A percentile compares a stretch with the other conserved stretches of the same genome.
Conservation (phyloP, 768 basidiomycete genomes). For the Russula dissimulans region DNA sequence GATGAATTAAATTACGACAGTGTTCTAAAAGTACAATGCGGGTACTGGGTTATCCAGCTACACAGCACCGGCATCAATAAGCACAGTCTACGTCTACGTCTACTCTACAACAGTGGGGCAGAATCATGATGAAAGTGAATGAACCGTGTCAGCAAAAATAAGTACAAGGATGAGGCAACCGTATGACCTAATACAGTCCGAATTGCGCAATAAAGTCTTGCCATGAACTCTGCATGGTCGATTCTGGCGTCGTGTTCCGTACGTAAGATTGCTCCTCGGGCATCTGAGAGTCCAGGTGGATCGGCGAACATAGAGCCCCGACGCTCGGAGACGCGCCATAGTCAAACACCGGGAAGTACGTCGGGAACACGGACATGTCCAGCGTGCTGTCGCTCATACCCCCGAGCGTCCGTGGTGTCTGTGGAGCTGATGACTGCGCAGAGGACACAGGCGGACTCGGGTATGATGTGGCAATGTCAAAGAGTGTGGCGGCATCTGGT, state of each 20-base stretch:
- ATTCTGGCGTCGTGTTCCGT: slow-evolving; percentile 30
- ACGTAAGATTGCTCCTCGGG: neutral
- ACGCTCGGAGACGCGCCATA: slow-evolving; percentile 5
- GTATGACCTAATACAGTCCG: slow-evolving; percentile 17
- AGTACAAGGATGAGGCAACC: too few relatives aligned
- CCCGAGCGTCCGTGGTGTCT: slow-evolving; percentile 2
- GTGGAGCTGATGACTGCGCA: slow-evolving; percentile 1
- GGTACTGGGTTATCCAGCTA: neutral
- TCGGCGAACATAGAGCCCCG: slow-evolving; percentile 10
- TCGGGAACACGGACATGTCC: slow-evolving; percentile 15
- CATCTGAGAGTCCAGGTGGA: slow-evolving; percentile 8
- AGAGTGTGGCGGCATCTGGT: slow-evolving; percentile 4
- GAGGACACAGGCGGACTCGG: slow-evolving; percentile 15
- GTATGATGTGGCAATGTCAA: slow-evolving; percentile 13
- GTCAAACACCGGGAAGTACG: slow-evolving; percentile 17
- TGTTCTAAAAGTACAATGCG: neutral
- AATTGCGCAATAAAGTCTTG: slow-evolving; percentile 29
- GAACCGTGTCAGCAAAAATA: too few relatives aligned
- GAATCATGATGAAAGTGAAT: too few relatives aligned
- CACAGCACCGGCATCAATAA: neutral
- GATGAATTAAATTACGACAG: neutral
- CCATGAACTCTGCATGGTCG: slow-evolving; percentile 19
- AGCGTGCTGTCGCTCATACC: neutral
- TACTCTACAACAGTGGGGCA: neutral
- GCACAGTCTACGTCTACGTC: neutral